Evolutionary conservation across 176 grass and related monocot species (phyloP).

Genomic region (Ampelocalamus luodianensis): DNA sequence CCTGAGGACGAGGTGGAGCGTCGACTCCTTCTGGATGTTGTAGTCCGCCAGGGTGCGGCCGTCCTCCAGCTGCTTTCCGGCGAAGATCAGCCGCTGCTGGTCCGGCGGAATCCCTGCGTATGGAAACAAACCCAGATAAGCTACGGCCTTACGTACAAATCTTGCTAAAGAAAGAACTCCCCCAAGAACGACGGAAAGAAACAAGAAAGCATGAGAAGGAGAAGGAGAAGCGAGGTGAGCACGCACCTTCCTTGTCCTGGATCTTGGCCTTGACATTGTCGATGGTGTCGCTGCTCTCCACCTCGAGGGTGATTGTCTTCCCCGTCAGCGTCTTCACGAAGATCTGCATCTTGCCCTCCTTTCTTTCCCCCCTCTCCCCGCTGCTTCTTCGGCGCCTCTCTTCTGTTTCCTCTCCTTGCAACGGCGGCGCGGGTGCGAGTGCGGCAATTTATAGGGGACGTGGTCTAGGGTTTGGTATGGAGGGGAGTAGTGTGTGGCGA

Average conservation of each 20-base stretch:
- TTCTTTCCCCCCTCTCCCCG: background rate
- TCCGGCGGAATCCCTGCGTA: slow-evolving; percentile 75
- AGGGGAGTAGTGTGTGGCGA: too few species aligned
- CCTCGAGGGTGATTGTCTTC: slow-evolving; percentile 99
- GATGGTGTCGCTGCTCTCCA: slow-evolving; percentile 98
- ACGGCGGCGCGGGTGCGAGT: background rate
- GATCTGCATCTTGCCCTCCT: slow-evolving; percentile 68
- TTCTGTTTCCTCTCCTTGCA: background rate
- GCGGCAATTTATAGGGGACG: slow-evolving; percentile 7
- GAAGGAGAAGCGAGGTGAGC: background rate
- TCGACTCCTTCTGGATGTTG: slow-evolving; percentile 95
- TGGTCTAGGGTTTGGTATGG: slow-evolving; percentile 45
- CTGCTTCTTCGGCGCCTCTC: background rate
- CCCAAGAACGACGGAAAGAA: background rate
- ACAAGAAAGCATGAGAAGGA: background rate
- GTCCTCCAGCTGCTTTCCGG: slow-evolving; percentile 82
- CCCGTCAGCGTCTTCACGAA: slow-evolving; percentile 94
- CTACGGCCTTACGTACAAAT: too few species aligned
- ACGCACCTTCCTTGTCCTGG: slow-evolving; percentile 72
- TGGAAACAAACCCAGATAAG: background rate
- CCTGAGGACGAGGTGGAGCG: slow-evolving; percentile 80
- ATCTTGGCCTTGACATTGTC: slow-evolving; percentile 98
- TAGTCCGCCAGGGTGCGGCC: slow-evolving; percentile 80
- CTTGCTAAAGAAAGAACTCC: background rate
- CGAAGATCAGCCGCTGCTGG: slow-evolving; percentile 87